A percentile compares a stretch with the other conserved stretches of the same genome.
Evolutionary conservation across 1,284 basidiomycete species (phyloP).

Genomic region (Cerioporus squamosus): DNA sequence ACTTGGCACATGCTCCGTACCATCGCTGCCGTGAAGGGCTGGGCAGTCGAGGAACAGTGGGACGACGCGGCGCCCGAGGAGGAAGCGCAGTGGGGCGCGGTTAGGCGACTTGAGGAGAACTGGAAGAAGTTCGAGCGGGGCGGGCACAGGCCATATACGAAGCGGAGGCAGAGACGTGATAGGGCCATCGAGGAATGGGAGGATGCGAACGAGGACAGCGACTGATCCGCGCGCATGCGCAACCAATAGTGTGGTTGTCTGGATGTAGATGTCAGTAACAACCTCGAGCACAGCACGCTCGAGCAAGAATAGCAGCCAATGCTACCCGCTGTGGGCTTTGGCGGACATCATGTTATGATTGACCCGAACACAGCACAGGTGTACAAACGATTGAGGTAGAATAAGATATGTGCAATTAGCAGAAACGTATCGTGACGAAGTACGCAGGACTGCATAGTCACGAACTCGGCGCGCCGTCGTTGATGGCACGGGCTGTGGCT

Average conservation of each 20-base stretch:
- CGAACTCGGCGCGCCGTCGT: background rate
- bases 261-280: no score
- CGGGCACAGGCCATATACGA: conserved; percentile 38
- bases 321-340: background rate
- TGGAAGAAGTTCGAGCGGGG: conserved; percentile 63
- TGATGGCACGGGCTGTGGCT: background rate
- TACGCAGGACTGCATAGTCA: background rate
- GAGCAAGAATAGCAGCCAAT: conserved; percentile 3
- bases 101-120: conserved; percentile 66
- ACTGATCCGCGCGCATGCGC: conserved; percentile 2
- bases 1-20: conserved; percentile 75
- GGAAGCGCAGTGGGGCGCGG: conserved; percentile 57
- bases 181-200: conserved; percentile 31
- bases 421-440: no score
- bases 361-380: no score
- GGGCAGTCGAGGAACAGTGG: conserved; percentile 69
- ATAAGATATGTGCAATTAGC: conserved; percentile 6
- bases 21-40: conserved; percentile 67
- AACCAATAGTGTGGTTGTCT: no score
- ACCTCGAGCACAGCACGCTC: no score
- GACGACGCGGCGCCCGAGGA: conserved; percentile 33
- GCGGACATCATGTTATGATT: no score
- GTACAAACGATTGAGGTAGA: background rate
- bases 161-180: conserved; percentile 23
- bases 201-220: conserved; percentile 13